Conservation (phyloP, 2,329 filamentous ascomycete genomes). For the Ascomycota sp. region DNA sequence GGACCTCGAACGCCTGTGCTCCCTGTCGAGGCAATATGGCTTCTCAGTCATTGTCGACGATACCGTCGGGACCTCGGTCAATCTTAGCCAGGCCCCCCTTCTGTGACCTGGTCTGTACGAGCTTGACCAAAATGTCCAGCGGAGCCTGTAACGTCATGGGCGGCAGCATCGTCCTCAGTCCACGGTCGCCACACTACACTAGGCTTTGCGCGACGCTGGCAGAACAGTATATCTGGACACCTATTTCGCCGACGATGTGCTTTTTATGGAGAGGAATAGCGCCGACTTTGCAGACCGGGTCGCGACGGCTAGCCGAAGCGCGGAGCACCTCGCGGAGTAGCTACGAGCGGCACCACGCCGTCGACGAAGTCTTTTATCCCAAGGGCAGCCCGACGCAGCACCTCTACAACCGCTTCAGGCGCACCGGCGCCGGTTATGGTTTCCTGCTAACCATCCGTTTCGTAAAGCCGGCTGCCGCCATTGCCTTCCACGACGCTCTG, state of each 20-base stretch:
- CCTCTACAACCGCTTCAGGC: conserved; percentile 8
- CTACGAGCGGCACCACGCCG: conserved; percentile 6
- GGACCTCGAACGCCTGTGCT: conserved; percentile 9
- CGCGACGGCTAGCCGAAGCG: conserved; percentile 7
- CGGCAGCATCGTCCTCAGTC: conserved; percentile 23
- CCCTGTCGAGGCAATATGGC: conserved; percentile 13
- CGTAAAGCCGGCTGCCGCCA: conserved; percentile 11
- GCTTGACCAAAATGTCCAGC: conserved; percentile 33
- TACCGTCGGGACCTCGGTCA: conserved; percentile 22
- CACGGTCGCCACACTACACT: conserved; percentile 14
- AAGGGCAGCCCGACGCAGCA: conserved; percentile 16
- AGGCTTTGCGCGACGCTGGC: conserved; percentile 8
- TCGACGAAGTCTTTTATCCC: conserved; percentile 19
- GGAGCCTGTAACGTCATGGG: conserved; percentile 33
- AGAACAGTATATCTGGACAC: conserved; percentile 6
- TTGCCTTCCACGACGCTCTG: conserved; percentile 26
- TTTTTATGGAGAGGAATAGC: conserved; percentile 19
- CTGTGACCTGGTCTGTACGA: conserved; percentile 28
- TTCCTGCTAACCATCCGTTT: conserved; percentile 31
- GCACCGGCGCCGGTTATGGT: conserved; percentile 25
- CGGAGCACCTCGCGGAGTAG: conserved; percentile 9
- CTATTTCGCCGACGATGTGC: conserved; percentile 7
- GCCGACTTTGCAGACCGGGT: conserved; percentile 15
- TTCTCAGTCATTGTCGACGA: conserved; percentile 24
- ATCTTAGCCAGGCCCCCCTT: conserved; percentile 22